These are phyloP conservation scores for Spatholobus suberectus DNA, from an alignment of 306 rosid genomes.

Conservation along the genomic window DNA sequence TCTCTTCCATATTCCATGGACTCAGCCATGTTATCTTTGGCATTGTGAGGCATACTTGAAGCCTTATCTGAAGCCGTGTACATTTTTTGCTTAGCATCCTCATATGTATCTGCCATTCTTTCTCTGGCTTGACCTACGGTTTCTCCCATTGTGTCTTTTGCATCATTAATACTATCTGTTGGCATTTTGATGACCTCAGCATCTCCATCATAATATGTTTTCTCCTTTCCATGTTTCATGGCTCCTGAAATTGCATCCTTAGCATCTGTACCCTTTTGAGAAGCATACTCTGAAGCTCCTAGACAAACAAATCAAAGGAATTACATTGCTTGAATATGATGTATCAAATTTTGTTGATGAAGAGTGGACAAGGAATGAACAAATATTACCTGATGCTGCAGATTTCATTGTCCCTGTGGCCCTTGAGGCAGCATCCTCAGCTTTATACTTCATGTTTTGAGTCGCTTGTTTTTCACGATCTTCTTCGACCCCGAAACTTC, in stretches of 20 bases:
- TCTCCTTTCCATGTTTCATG: constrained; percentile 32
- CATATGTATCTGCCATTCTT: constrained; percentile 31
- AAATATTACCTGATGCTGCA: constrained; percentile 54
- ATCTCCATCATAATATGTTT: constrained; percentile 19
- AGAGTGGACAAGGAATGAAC: not conserved
- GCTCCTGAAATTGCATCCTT: constrained; percentile 39
- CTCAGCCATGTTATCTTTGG: constrained; percentile 24
- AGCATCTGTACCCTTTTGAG: constrained; percentile 34
- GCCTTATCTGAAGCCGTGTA: constrained; percentile 37
- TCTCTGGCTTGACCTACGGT: constrained; percentile 12
- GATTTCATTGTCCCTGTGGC: constrained; percentile 48
- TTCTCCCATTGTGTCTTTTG: constrained; percentile 3
- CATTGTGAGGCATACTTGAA: constrained; percentile 32
- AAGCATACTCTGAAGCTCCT: constrained; percentile 52
- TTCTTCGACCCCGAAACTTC: constrained; percentile 44
- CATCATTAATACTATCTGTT: constrained; percentile 23
- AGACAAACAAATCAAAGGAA: not conserved
- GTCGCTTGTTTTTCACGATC: constrained; percentile 1
- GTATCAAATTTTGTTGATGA: not conserved
- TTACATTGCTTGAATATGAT: not conserved
- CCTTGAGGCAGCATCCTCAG: constrained; percentile 56
- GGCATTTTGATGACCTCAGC: constrained; percentile 42
- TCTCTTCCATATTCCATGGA: not conserved
- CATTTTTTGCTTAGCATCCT: constrained; percentile 31
- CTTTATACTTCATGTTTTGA: constrained; percentile 35